Conservation (phyloP, 148 eudicot species). For the Amaranthus palmeri region DNA sequence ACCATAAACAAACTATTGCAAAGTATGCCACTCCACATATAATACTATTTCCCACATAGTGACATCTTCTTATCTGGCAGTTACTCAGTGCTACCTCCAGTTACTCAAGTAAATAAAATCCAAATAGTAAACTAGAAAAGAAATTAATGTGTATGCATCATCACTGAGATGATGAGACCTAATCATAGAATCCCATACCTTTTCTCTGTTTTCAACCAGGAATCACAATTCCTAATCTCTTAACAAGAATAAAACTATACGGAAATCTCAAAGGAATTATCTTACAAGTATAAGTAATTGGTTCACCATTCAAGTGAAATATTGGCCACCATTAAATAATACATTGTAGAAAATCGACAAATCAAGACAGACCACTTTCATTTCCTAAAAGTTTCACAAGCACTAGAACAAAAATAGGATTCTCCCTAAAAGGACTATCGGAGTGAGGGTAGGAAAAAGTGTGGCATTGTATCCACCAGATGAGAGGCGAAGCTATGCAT, state of each 20-base stretch:
- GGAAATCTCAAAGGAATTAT: background rate
- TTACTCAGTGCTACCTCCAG: background rate
- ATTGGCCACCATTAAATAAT: background rate
- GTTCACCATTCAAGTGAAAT: background rate
- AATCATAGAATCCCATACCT: background rate
- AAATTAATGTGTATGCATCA: background rate
- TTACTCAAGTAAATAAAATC: slow-evolving; percentile 11
- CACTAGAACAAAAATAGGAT: background rate
- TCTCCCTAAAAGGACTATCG: background rate
- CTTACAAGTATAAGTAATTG: background rate
- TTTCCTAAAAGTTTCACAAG: background rate
- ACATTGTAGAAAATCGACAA: background rate
- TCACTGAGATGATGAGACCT: too few species aligned
- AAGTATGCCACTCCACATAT: slow-evolving; percentile 17
- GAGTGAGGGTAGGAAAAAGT: background rate
- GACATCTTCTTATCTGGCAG: background rate
- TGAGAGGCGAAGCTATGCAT: background rate
- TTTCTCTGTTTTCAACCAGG: slow-evolving; percentile 1
- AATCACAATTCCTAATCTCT: slow-evolving; percentile 1
- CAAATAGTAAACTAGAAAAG: background rate
- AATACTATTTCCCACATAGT: slow-evolving; percentile 20
- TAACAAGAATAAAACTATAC: background rate
- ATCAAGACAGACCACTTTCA: background rate
- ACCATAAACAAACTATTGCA: slow-evolving; percentile 15
- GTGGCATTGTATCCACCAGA: background rate